These are phyloP conservation scores for Angophora floribunda DNA, from an alignment of 345 rosid species.

Conservation along the genomic window DNA sequence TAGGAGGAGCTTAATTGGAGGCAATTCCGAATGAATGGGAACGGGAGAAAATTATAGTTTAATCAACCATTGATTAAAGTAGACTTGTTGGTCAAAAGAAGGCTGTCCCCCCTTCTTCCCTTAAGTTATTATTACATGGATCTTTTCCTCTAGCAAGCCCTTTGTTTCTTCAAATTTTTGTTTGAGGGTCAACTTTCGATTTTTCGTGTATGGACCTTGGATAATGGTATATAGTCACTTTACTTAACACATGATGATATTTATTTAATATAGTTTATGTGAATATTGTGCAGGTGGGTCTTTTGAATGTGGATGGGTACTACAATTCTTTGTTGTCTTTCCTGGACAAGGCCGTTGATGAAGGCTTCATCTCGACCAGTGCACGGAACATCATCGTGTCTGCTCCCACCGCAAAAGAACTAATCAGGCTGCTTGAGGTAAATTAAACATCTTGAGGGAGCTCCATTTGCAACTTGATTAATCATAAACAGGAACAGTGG, in stretches of 20 bases:
- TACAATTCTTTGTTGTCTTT: slow-evolving; percentile 80
- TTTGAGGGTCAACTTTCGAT: neutral
- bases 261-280: neutral
- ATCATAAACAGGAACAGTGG: neutral
- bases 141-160: neutral
- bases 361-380: slow-evolving; percentile 78
- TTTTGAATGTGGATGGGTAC: slow-evolving; percentile 88
- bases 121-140: neutral
- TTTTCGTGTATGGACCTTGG: neutral
- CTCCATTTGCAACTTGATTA: neutral
- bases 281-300: slow-evolving; percentile 59
- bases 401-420: slow-evolving; percentile 70
- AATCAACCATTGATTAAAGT: neutral
- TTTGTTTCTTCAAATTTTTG: neutral
- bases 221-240: neutral
- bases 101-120: neutral
- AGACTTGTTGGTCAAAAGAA: slow-evolving; percentile 6
- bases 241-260: neutral
- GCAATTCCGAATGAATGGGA: slow-evolving; percentile 15
- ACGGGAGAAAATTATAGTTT: neutral
- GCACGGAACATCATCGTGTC: slow-evolving; percentile 88
- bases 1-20: neutral
- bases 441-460: neutral
- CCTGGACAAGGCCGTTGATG: slow-evolving; percentile 88
- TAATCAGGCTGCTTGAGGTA: slow-evolving; percentile 90